phyloP scores from a whole-genome alignment of 1,139 yeast genomes.

The Hyphopichia buzzinii region DNA sequence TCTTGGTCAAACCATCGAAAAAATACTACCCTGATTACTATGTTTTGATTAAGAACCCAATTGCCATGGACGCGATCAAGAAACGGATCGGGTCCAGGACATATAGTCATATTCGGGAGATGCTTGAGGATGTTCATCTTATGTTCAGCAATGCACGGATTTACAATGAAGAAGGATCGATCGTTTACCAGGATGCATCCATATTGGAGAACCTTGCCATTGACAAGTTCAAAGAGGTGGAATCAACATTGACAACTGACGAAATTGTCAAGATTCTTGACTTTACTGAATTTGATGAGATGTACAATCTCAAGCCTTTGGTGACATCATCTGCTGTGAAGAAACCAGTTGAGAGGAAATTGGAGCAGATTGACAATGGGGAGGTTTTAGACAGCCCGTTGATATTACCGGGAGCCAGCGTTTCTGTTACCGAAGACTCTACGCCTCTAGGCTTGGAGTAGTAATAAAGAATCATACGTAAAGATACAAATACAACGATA shows the following conservation, averaged over 20 bases:
- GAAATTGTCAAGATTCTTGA: slow-evolving; percentile 37
- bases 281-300: slow-evolving; percentile 50
- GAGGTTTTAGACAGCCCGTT: slow-evolving; percentile 20
- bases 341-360: slow-evolving; percentile 22
- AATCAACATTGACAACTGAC: slow-evolving; percentile 18
- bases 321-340: slow-evolving; percentile 23
- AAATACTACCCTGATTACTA: slow-evolving; percentile 85
- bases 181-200: slow-evolving; percentile 76
- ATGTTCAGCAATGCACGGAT: slow-evolving; percentile 81
- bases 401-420: slow-evolving; percentile 12
- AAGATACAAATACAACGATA: too few species aligned
- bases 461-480: too few species aligned
- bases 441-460: slow-evolving; percentile 10
- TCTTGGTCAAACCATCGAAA: slow-evolving; percentile 67
- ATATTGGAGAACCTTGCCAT: slow-evolving; percentile 54
- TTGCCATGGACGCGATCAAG: slow-evolving; percentile 68
- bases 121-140: slow-evolving; percentile 67
- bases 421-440: slow-evolving; percentile 15
- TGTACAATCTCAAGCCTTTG: slow-evolving; percentile 42
- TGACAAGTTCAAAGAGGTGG: slow-evolving; percentile 29
- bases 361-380: slow-evolving; percentile 21
- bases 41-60: slow-evolving; percentile 72
- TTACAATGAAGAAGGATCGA: slow-evolving; percentile 89
- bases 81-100: slow-evolving; percentile 55
- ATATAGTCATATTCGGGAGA: slow-evolving; percentile 57